phyloP scores from a whole-genome alignment of 192 early-diverging fungal species.

The Rhizophagus clarus region DNA sequence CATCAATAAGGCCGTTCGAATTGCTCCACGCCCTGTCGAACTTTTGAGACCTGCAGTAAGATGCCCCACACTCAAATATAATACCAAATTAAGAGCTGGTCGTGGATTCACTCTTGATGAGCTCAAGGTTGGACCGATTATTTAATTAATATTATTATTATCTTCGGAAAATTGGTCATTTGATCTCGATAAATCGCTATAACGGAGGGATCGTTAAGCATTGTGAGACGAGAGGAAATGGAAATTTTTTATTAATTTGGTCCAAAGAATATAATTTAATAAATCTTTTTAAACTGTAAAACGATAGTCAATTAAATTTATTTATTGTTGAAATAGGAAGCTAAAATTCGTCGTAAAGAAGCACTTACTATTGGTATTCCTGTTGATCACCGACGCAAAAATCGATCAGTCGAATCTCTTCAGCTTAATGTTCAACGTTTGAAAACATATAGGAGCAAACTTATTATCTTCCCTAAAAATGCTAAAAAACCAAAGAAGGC shows the following conservation, averaged over 20 bases:
- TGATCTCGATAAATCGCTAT: no score
- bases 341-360: conserved; percentile 90
- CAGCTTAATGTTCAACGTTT: conserved; percentile 91
- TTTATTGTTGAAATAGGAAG: conserved; percentile 58
- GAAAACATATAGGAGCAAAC: conserved; percentile 90
- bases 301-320: not conserved
- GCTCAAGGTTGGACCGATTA: conserved; percentile 72
- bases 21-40: conserved; percentile 97
- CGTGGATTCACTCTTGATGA: conserved; percentile 99
- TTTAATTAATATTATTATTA: not conserved
- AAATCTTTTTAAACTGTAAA: no score
- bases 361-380: conserved; percentile 94
- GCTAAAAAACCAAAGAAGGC: conserved; percentile 84
- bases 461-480: conserved; percentile 97
- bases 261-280: no score
- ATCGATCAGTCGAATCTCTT: conserved; percentile 94
- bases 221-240: no score
- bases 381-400: conserved; percentile 95
- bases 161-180: no score
- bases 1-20: conserved; percentile 91
- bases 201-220: no score
- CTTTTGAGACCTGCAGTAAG: conserved; percentile 95
- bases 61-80: conserved; percentile 97
- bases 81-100: conserved; percentile 94
- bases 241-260: no score